phyloP scores from a whole-genome alignment of 148 eudicot species.

The Camellia japonica region DNA sequence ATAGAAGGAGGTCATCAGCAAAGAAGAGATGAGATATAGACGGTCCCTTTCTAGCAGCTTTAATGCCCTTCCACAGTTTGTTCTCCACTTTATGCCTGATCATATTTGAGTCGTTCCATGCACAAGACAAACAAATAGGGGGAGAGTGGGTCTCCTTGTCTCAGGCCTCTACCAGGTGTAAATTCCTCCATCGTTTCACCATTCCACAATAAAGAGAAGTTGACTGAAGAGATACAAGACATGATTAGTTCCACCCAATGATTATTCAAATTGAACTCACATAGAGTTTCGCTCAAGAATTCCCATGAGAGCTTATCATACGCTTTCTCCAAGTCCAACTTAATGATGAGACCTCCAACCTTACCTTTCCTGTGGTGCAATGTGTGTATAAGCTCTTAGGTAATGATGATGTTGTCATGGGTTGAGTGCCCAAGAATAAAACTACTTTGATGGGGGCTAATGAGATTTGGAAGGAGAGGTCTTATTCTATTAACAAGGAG shows the following conservation, averaged over 20 bases:
- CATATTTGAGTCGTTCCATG: background rate
- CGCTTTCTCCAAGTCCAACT: background rate
- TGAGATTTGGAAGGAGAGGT: background rate
- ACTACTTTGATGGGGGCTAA: background rate
- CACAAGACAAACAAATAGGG: conserved; percentile 5
- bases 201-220: background rate
- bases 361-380: background rate
- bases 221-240: background rate
- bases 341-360: background rate
- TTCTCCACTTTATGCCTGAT: background rate
- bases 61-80: background rate
- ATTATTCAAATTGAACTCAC: background rate
- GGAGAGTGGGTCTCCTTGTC: conserved; percentile 3
- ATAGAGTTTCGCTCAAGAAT: background rate
- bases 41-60: background rate
- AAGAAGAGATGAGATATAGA: conserved; percentile 1
- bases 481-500: background rate
- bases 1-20: background rate
- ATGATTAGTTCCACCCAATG: background rate
- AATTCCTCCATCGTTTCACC: background rate
- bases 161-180: background rate
- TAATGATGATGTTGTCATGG: background rate
- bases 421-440: background rate
- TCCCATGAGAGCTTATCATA: background rate
- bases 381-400: background rate